These are phyloP conservation scores for Rhododendron ovatum DNA, from an alignment of 148 eudicot genomes.

Conservation along the genomic window DNA sequence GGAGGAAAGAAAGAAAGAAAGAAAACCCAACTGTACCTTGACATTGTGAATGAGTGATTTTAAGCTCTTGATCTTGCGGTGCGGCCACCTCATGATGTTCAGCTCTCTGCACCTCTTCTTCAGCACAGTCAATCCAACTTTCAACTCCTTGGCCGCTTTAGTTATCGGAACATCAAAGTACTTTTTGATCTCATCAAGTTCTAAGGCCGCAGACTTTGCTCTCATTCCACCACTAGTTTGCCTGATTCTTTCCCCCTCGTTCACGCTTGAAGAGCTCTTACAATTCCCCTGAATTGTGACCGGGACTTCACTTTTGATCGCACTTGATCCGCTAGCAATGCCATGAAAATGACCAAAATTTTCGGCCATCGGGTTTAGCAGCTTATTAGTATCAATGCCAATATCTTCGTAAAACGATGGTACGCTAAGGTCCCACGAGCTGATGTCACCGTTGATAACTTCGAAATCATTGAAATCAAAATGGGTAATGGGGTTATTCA, in stretches of 20 bases:
- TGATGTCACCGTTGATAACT: slow-evolving; percentile 4
- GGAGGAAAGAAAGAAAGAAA: too few species aligned
- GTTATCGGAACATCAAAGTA: slow-evolving; percentile 73
- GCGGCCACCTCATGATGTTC: slow-evolving; percentile 44
- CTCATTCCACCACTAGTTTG: slow-evolving; percentile 4
- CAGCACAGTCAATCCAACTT: slow-evolving; percentile 72
- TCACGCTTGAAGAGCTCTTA: neutral
- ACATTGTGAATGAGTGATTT: slow-evolving; percentile 53
- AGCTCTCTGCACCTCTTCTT: slow-evolving; percentile 82
- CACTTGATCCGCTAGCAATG: neutral
- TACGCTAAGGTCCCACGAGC: slow-evolving; percentile 4
- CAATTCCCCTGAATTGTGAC: neutral
- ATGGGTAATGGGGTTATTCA: neutral
- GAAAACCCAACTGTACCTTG: slow-evolving; percentile 29
- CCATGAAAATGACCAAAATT: neutral
- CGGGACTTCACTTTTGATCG: neutral
- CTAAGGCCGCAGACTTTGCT: slow-evolving; percentile 18
- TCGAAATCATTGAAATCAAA: slow-evolving; percentile 15
- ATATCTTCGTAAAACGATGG: neutral
- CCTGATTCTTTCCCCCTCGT: neutral
- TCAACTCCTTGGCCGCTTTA: slow-evolving; percentile 63
- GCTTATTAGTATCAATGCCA: neutral
- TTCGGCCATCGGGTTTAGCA: neutral
- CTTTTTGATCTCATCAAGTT: slow-evolving; percentile 57
- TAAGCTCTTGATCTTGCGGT: slow-evolving; percentile 60